Conservation (phyloP, 2,329 filamentous ascomycete species). For the Fusarium metavorans region DNA sequence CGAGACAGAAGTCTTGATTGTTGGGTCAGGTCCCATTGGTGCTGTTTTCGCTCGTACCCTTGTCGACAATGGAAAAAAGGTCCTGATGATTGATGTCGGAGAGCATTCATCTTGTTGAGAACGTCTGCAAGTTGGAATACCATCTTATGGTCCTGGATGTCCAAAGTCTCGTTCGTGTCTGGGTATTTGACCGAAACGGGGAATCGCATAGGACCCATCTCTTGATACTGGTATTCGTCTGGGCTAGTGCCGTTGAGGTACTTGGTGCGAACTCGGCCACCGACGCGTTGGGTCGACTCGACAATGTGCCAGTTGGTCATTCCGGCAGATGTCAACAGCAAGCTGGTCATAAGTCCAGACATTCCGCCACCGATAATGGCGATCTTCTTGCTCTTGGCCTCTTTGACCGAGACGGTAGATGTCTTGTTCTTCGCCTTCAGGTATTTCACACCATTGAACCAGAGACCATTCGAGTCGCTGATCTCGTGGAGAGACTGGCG, state of each 20-base stretch:
- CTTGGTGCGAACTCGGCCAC: conserved; percentile 57
- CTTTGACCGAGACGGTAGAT: not conserved
- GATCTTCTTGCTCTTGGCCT: conserved; percentile 41
- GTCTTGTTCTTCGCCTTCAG: not conserved
- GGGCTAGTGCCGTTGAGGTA: conserved; percentile 54
- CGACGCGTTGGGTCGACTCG: conserved; percentile 55
- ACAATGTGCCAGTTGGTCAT: conserved; percentile 59
- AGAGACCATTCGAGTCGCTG: not conserved
- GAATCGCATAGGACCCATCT: conserved; percentile 75
- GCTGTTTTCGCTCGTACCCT: conserved; percentile 10
- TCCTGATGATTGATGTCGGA: conserved; percentile 9
- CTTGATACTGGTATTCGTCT: conserved; percentile 64
- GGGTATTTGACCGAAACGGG: conserved; percentile 64
- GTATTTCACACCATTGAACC: not conserved
- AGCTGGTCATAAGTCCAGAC: conserved; percentile 43
- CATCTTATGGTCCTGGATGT: conserved; percentile 73
- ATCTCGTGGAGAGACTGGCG: not conserved
- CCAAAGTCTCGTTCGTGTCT: conserved; percentile 63
- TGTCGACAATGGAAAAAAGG: conserved; percentile 1
- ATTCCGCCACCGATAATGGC: conserved; percentile 56
- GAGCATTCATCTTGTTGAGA: conserved; percentile 68
- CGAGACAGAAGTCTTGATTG: not conserved
- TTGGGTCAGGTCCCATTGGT: conserved; percentile 7
- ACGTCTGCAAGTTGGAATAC: conserved; percentile 73
- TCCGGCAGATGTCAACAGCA: conserved; percentile 57